Percentiles rank a stretch among this genome's conserved stretches.
Evolutionary conservation across 148 eudicot genomes (phyloP).

Genomic region (Rhododendron henanense): DNA sequence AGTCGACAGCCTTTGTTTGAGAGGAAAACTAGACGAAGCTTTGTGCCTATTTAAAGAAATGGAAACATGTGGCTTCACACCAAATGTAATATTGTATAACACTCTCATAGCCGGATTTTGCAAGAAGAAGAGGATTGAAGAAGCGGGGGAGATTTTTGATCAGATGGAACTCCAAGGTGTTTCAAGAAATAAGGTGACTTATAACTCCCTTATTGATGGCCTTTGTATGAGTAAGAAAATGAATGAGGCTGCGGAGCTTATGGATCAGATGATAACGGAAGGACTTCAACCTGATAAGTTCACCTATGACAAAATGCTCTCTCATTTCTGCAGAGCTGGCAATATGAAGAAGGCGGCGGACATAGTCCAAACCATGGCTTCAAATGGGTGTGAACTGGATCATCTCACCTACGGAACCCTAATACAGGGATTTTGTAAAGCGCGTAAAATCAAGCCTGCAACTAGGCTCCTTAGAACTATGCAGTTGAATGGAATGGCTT

Average conservation of each 20-base stretch:
- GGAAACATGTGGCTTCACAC: constrained; percentile 83
- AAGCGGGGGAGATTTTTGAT: constrained; percentile 90
- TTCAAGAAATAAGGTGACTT: constrained; percentile 69
- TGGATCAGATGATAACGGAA: constrained; percentile 96
- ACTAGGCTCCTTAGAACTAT: constrained; percentile 72
- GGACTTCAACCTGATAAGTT: constrained; percentile 86
- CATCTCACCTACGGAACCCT: constrained; percentile 83
- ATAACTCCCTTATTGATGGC: constrained; percentile 84
- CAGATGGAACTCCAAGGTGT: constrained; percentile 92
- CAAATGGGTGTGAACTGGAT: constrained; percentile 94
- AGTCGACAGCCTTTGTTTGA: constrained; percentile 68
- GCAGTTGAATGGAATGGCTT: constrained; percentile 75
- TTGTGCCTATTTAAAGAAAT: constrained; percentile 69
- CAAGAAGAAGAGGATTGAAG: constrained; percentile 74
- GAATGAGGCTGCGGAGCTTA: constrained; percentile 76
- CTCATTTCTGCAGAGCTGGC: constrained; percentile 79
- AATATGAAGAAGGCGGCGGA: constrained; percentile 86
- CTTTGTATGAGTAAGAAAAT: constrained; percentile 62
- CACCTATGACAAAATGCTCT: constrained; percentile 75
- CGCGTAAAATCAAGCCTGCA: constrained; percentile 71
- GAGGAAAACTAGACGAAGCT: constrained; percentile 66
- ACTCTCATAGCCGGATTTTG: constrained; percentile 81
- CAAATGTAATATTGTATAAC: constrained; percentile 74
- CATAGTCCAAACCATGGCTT: constrained; percentile 83
- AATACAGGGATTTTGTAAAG: constrained; percentile 85